Base-by-base conservation (phyloP, 805 yeast species). In the Saturnispora besseyi region DNA sequence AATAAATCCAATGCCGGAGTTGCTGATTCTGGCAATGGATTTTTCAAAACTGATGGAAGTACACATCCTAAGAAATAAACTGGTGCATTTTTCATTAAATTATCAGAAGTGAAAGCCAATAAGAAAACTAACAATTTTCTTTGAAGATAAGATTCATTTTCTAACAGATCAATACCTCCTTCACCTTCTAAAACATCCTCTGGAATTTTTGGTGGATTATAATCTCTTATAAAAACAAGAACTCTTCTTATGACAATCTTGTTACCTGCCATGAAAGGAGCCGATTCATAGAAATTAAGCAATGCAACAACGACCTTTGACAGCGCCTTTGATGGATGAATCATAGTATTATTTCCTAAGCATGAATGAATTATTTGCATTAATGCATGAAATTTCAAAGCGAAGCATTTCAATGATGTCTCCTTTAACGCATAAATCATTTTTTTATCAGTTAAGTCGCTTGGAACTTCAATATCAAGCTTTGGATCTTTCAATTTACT, bases 301-400 rank as follows among this genome's bases (percentile, higher is more conserved):
- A 82, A 62, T 0, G 88, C 72, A 1, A 84, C 62, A 0, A 81
- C 75, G 0, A 82, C 78, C 76, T 87, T 83, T 1, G 84, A 74
- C 44, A 90, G 67, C 59, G 86, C 89, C 53, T 84, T 78, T 0
- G 96, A 84, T 7, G 97, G 96, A 59, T 82, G 81, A 18, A 78
- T 62, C 0, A 95, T 85, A 36, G 72, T 69, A 53, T 87, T 82
- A 51, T 82, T 69, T 55, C 75, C 77, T 58, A 86, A 62, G 40
- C 81, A 76, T 41, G 79, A 70, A 15, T 68, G 72, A 48, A 86
- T 66, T 48, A 88, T 70, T 66, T 89, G 95, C 51, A 82, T 70
- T 8, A 87, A 57, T 33, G 80, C 70, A 65, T 86, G 86, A 53
- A 85, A 69, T 64, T 83, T 77, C 45, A 88, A 47, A 28, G 77